Percentiles rank a stretch among this genome's conserved stretches.
Evolutionary conservation across 345 rosid species (phyloP).

Genomic region (Syzygium jambos): DNA sequence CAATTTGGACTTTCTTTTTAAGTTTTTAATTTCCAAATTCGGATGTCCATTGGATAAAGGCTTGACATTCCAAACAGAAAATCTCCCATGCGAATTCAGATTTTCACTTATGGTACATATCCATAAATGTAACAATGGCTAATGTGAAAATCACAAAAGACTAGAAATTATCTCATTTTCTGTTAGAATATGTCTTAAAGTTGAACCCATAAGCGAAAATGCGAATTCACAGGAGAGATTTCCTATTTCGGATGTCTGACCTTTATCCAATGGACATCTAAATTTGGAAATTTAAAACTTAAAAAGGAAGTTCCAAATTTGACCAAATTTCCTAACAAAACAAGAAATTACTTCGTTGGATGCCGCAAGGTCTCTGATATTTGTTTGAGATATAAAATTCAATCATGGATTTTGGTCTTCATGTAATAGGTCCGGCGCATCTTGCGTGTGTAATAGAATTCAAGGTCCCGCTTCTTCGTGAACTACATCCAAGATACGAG

Average conservation of each 20-base stretch:
- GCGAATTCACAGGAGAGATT: background rate
- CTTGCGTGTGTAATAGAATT: background rate
- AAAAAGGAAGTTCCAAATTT: background rate
- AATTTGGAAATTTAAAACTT: background rate
- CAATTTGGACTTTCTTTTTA: background rate
- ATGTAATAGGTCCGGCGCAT: background rate
- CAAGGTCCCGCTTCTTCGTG: background rate
- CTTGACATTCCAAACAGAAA: background rate
- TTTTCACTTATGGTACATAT: background rate
- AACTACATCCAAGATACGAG: background rate
- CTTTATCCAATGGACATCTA: background rate
- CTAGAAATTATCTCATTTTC: background rate
- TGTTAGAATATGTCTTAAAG: background rate
- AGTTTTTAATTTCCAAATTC: background rate
- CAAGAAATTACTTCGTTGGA: background rate
- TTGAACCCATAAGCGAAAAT: background rate
- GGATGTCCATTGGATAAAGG: background rate
- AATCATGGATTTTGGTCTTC: background rate
- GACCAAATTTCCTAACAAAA: background rate
- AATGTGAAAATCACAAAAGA: no score
- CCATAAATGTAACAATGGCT: background rate
- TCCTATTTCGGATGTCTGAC: background rate
- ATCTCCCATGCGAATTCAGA: background rate
- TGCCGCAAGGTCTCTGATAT: background rate
- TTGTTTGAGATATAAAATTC: background rate